Percentiles rank a stretch among this genome's conserved stretches.
Evolutionary conservation across 768 basidiomycete genomes (phyloP).

Genomic region (Piloderma croceum): DNA sequence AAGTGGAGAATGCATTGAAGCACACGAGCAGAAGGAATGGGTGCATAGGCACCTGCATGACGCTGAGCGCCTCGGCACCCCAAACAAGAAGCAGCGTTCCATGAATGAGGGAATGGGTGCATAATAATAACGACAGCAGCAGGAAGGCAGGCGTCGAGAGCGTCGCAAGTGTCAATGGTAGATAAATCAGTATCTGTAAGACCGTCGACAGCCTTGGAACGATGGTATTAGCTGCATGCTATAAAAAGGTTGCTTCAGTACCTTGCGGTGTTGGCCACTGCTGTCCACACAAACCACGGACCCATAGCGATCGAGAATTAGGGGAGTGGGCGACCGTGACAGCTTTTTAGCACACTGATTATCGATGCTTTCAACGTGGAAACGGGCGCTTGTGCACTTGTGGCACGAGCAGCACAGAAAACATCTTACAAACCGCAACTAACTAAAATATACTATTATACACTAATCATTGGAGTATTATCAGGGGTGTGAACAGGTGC

Average conservation of each 20-base stretch:
- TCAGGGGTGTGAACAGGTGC: slow-evolving; percentile 19
- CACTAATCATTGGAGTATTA: slow-evolving; percentile 14
- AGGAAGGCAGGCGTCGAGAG: slow-evolving; percentile 75
- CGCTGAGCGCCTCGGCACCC: slow-evolving; percentile 64
- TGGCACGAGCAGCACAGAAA: no score
- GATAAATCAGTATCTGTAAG: slow-evolving; percentile 75
- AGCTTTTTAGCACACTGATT: no score
- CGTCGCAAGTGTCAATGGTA: slow-evolving; percentile 82
- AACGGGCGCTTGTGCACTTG: no score
- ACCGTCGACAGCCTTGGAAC: slow-evolving; percentile 74
- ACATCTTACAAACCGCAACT: no score
- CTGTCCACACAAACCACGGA: slow-evolving; percentile 64
- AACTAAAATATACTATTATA: slow-evolving; percentile 9
- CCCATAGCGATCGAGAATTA: no score
- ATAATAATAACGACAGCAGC: slow-evolving; percentile 71
- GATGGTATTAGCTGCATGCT: no score
- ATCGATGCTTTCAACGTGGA: no score
- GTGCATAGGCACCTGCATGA: slow-evolving; percentile 83
- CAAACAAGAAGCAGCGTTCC: slow-evolving; percentile 70
- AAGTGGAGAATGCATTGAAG: slow-evolving; percentile 77
- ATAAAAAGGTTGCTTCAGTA: no score
- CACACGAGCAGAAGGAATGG: slow-evolving; percentile 80
- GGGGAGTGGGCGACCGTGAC: no score
- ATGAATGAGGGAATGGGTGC: slow-evolving; percentile 74
- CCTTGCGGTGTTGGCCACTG: slow-evolving; percentile 61